Evolutionary conservation across 208 protist genomes (phyloP).

Genomic region (Tritrichomonas musculus): DNA sequence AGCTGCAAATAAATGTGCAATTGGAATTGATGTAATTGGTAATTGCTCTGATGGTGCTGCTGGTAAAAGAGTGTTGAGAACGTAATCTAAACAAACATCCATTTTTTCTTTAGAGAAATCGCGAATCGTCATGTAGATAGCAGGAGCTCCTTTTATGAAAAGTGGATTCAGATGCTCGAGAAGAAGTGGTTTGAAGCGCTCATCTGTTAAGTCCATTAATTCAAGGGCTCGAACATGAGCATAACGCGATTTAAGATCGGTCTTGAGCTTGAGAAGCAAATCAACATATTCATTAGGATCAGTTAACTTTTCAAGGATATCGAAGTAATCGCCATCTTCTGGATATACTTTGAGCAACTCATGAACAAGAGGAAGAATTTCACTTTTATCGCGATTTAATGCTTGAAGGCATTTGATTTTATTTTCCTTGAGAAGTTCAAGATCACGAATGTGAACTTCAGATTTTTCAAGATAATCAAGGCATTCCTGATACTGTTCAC

Average conservation of each 20-base stretch:
- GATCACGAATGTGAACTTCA: neutral
- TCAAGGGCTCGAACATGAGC: neutral
- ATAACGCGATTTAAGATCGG: neutral
- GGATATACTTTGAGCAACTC: neutral
- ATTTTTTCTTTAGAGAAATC: neutral
- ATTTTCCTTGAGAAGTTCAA: neutral
- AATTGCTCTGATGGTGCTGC: neutral
- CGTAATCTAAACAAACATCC: neutral
- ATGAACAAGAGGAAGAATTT: neutral
- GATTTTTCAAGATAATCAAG: neutral
- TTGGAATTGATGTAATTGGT: neutral
- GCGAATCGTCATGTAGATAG: neutral
- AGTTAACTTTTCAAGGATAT: neutral
- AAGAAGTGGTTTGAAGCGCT: neutral
- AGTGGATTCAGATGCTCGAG: neutral
- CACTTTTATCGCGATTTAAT: neutral
- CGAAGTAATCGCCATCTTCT: conserved; percentile 26
- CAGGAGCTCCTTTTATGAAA: neutral
- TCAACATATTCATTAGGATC: neutral
- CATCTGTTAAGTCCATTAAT: neutral
- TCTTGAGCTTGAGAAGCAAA: neutral
- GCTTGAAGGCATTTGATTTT: neutral
- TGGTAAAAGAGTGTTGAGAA: neutral
- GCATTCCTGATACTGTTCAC: neutral
- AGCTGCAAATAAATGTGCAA: neutral